phyloP scores from a whole-genome alignment of 805 yeast genomes.

The Blastobotrys americana region DNA sequence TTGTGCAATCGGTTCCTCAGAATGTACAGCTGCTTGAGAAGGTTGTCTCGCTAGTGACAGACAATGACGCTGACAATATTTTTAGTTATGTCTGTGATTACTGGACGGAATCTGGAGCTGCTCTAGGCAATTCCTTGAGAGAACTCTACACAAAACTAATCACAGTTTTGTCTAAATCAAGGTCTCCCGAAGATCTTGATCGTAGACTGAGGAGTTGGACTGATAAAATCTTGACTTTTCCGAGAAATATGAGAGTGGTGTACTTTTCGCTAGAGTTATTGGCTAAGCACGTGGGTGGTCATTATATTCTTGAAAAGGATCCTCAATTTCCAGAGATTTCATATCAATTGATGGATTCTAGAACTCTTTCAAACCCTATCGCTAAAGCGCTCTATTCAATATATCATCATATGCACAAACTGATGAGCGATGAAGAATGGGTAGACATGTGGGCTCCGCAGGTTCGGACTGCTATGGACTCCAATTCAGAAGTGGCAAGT shows the following conservation, averaged over 20 bases:
- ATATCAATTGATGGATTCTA: constrained; percentile 45
- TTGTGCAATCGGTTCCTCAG: constrained; percentile 34
- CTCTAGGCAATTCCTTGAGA: constrained; percentile 60
- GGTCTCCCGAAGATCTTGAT: constrained; percentile 13
- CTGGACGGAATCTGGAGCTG: constrained; percentile 65
- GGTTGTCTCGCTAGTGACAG: constrained; percentile 10
- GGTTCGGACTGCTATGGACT: constrained; percentile 21
- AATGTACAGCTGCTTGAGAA: constrained; percentile 8
- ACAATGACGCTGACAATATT: constrained; percentile 19
- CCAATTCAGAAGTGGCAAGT: constrained; percentile 25
- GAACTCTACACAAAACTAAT: constrained; percentile 53
- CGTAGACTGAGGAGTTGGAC: constrained; percentile 38
- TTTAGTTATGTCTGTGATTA: constrained; percentile 50
- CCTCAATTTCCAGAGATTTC: constrained; percentile 44
- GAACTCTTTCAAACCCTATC: constrained; percentile 55
- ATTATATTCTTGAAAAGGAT: constrained; percentile 35
- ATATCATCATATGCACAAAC: constrained; percentile 5
- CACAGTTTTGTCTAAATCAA: constrained; percentile 30
- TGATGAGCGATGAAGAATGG: constrained; percentile 35
- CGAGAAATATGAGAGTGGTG: constrained; percentile 49
- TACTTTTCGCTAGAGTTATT: constrained; percentile 56
- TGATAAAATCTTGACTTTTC: constrained; percentile 35
- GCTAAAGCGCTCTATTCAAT: constrained; percentile 23
- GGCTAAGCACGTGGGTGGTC: constrained; percentile 41
- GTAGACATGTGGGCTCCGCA: constrained; percentile 43